Evolutionary conservation across 306 rosid species (phyloP).

Genomic region (Vachellia pachyceras): DNA sequence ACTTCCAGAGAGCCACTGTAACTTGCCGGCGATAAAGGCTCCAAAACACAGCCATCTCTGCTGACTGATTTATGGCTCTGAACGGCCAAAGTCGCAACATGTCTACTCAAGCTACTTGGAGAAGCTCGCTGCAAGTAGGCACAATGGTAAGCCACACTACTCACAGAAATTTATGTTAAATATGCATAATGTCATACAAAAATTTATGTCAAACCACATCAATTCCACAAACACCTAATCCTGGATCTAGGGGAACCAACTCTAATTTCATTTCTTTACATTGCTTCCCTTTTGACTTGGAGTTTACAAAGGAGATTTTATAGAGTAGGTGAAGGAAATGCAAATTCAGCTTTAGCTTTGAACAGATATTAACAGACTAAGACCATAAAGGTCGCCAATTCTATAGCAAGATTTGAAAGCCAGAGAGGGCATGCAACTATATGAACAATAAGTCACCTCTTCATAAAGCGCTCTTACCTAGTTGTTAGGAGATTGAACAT

Average conservation of each 20-base stretch:
- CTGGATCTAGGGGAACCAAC: not conserved
- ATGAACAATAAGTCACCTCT: slow-evolving; percentile 19
- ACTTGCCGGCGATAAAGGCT: slow-evolving; percentile 57
- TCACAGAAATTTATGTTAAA: not conserved
- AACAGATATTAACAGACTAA: not conserved
- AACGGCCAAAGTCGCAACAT: slow-evolving; percentile 40
- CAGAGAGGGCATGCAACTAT: slow-evolving; percentile 3
- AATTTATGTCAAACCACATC: not conserved
- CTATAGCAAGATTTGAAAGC: not conserved
- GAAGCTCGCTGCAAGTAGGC: slow-evolving; percentile 57
- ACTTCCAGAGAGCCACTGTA: slow-evolving; percentile 62
- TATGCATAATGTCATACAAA: not conserved
- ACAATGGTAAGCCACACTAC: not conserved
- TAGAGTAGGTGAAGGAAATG: not conserved
- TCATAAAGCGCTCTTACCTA: slow-evolving; percentile 5
- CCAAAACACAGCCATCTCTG: slow-evolving; percentile 38
- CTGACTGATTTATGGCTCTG: slow-evolving; percentile 47
- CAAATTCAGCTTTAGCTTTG: not conserved
- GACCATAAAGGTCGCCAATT: slow-evolving; percentile 7
- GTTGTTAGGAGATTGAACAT: slow-evolving; percentile 21
- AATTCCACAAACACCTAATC: not conserved
- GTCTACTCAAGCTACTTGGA: slow-evolving; percentile 47
- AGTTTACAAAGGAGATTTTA: not conserved
- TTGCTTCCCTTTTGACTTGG: not conserved
- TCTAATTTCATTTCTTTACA: not conserved